phyloP scores from a whole-genome alignment of 306 rosid species.

The Senna siamea region DNA sequence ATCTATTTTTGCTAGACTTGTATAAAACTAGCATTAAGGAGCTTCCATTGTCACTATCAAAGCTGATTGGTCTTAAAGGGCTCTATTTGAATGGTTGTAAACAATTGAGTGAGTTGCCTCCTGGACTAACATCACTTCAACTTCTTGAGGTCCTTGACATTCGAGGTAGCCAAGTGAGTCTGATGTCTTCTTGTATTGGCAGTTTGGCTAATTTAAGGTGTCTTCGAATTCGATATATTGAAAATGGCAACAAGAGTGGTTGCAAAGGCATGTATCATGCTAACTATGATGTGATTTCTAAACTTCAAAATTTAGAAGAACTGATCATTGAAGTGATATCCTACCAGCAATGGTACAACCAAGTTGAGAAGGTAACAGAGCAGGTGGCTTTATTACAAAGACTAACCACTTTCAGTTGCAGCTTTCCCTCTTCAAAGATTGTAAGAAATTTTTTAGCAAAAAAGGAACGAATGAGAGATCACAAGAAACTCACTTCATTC shows the following conservation, averaged over 20 bases:
- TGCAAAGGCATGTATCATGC: neutral
- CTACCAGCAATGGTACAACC: neutral
- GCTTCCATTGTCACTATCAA: slow-evolving; percentile 35
- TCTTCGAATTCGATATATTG: slow-evolving; percentile 28
- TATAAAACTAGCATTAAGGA: slow-evolving; percentile 8
- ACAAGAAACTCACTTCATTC: neutral
- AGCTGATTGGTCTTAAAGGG: slow-evolving; percentile 18
- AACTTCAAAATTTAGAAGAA: slow-evolving; percentile 19
- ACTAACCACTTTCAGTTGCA: neutral
- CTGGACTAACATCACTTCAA: slow-evolving; percentile 20
- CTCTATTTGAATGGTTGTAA: slow-evolving; percentile 32
- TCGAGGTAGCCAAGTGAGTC: slow-evolving; percentile 13
- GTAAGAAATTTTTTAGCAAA: too few relatives aligned
- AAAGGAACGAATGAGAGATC: neutral
- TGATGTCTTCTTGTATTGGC: slow-evolving; percentile 16
- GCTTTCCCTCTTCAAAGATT: neutral
- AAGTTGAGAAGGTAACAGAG: neutral
- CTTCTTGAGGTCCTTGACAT: slow-evolving; percentile 44
- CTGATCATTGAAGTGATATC: slow-evolving; percentile 1
- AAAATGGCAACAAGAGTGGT: neutral
- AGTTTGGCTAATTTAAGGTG: slow-evolving; percentile 29
- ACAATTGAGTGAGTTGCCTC: neutral
- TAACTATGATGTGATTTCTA: neutral
- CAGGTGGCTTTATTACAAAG: neutral
- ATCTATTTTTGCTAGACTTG: slow-evolving; percentile 35